Evolutionary conservation across 2,329 filamentous ascomycete species (phyloP).

Genomic region (Neofusicoccum ribis): DNA sequence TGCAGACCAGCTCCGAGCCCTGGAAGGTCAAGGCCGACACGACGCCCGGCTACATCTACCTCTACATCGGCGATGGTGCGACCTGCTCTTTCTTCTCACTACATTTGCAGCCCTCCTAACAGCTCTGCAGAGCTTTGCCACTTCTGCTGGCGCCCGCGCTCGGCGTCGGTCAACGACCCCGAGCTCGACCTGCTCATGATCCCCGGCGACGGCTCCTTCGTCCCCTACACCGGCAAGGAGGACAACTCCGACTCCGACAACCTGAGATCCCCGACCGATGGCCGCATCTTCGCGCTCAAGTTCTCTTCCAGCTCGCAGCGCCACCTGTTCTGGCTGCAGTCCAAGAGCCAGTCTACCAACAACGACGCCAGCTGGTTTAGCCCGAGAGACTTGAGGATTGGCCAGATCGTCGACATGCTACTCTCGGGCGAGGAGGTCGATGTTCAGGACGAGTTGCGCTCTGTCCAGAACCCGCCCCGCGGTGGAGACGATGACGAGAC

Average conservation of each 20-base stretch:
- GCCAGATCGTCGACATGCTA: conserved; percentile 79
- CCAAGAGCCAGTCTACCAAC: conserved; percentile 73
- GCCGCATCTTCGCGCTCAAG: conserved; percentile 89
- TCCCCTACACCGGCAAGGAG: conserved; percentile 65
- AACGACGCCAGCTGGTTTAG: conserved; percentile 78
- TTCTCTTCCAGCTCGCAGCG: conserved; percentile 90
- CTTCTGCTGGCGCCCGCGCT: conserved; percentile 93
- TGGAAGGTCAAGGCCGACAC: conserved; percentile 72
- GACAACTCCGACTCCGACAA: conserved; percentile 55
- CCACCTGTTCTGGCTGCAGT: conserved; percentile 95
- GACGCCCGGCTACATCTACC: conserved; percentile 83
- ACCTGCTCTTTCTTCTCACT: not conserved
- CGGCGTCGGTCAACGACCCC: conserved; percentile 67
- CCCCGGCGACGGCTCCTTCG: conserved; percentile 82
- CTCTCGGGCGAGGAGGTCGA: conserved; percentile 89
- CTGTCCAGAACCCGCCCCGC: conserved; percentile 54
- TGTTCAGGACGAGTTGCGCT: conserved; percentile 66
- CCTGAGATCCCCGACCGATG: conserved; percentile 69
- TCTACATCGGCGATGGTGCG: conserved; percentile 84
- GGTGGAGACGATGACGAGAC: conserved; percentile 66
- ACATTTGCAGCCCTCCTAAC: conserved; percentile 11
- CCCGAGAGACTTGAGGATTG: conserved; percentile 80
- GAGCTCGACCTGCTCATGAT: conserved; percentile 93
- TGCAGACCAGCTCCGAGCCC: conserved; percentile 52
- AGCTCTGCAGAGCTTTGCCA: conserved; percentile 73